Conservation (phyloP, 2,329 filamentous ascomycete genomes). For the Ustulina deusta region DNA sequence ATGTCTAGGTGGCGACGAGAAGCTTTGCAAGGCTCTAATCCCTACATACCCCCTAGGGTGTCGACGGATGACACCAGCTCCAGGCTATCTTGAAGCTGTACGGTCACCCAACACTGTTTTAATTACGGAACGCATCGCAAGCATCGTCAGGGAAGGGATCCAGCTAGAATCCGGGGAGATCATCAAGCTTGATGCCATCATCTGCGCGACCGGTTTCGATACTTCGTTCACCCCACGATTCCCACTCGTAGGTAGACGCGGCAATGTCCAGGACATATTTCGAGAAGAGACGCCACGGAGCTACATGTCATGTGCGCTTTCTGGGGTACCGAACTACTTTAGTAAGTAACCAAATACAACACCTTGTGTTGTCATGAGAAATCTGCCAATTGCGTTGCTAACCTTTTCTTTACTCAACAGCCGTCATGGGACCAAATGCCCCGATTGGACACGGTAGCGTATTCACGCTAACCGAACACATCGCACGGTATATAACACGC, state of each 20-base stretch:
- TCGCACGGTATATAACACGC: conserved; percentile 63
- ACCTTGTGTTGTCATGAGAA: not conserved
- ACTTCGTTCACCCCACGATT: conserved; percentile 65
- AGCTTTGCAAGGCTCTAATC: conserved; percentile 63
- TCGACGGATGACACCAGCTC: conserved; percentile 63
- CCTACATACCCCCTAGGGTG: conserved; percentile 63
- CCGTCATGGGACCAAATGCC: conserved; percentile 64
- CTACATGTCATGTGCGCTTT: conserved; percentile 66
- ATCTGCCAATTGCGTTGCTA: conserved; percentile 16
- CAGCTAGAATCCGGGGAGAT: conserved; percentile 61
- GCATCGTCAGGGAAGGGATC: conserved; percentile 62
- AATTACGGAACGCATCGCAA: conserved; percentile 59
- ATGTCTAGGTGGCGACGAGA: conserved; percentile 61
- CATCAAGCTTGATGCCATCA: conserved; percentile 65
- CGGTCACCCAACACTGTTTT: conserved; percentile 62
- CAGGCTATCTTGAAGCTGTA: conserved; percentile 62
- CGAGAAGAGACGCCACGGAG: conserved; percentile 57
- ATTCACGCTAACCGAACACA: conserved; percentile 64
- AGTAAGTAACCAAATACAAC: conserved; percentile 52
- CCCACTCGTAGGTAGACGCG: conserved; percentile 61
- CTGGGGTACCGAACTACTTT: conserved; percentile 67
- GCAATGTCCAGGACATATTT: conserved; percentile 65
- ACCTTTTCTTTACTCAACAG: conserved; percentile 46
- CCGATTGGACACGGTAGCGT: conserved; percentile 64
- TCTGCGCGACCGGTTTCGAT: conserved; percentile 70